Conservation (phyloP, 129 eudicot genomes). For the Flaveria ramosissima region DNA sequence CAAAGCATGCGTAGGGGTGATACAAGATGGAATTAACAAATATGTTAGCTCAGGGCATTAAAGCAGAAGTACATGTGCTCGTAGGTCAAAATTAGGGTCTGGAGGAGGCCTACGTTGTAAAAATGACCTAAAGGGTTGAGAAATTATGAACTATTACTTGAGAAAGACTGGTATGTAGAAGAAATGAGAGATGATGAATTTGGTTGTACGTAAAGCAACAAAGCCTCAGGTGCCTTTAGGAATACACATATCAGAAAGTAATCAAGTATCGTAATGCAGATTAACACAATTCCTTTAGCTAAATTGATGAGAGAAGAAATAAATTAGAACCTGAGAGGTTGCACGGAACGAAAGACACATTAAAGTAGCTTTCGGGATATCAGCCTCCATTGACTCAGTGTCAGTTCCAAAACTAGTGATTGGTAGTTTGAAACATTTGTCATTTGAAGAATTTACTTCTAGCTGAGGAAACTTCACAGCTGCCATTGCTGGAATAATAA, state of each 20-base stretch:
- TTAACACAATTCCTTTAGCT: not conserved
- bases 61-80: too few relatives aligned
- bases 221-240: not conserved
- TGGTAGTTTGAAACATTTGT: conserved; percentile 65
- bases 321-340: conserved; percentile 68
- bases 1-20: not conserved
- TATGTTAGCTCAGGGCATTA: too few relatives aligned
- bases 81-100: too few relatives aligned
- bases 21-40: not conserved
- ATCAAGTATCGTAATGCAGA: not conserved
- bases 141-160: not conserved
- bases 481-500: conserved; percentile 65
- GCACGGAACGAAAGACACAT: conserved; percentile 88
- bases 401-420: conserved; percentile 41
- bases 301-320: not conserved
- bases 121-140: too few relatives aligned
- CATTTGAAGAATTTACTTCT: conserved; percentile 70
- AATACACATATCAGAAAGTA: conserved; percentile 24
- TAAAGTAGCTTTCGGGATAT: conserved; percentile 60
- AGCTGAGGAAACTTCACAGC: conserved; percentile 81
- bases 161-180: too few relatives aligned
- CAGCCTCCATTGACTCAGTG: conserved; percentile 29
- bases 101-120: too few relatives aligned
- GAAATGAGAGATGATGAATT: too few relatives aligned
- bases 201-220: too few relatives aligned